phyloP scores from a whole-genome alignment of 441 rosid species.

The Erodium moschatum region DNA sequence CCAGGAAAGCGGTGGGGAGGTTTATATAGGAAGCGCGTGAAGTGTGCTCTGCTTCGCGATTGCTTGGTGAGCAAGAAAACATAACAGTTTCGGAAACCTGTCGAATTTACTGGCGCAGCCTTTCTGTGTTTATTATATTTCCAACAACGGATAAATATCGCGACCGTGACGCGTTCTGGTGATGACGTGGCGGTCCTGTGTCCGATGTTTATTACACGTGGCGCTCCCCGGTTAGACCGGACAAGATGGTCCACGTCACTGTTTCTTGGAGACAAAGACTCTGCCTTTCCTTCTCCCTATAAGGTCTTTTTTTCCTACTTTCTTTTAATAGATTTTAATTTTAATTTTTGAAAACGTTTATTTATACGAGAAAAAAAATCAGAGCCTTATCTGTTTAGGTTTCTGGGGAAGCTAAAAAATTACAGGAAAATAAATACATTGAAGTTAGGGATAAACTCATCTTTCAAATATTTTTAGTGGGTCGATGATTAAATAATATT shows the following conservation, averaged over 20 bases:
- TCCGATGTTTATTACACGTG: neutral
- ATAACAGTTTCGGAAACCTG: neutral
- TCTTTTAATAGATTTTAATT: too few relatives aligned
- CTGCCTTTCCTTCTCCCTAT: neutral
- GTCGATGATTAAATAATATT: neutral
- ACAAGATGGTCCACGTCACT: neutral
- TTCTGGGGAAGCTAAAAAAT: neutral
- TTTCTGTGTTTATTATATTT: neutral
- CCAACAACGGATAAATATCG: neutral
- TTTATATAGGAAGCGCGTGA: neutral
- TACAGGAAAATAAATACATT: neutral
- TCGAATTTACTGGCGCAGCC: neutral
- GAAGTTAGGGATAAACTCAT: too few relatives aligned
- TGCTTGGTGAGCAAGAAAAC: slow-evolving; percentile 1
- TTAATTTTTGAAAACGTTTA: too few relatives aligned
- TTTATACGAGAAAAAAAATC: neutral
- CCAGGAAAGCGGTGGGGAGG: neutral
- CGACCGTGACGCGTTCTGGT: neutral
- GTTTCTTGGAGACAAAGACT: neutral
- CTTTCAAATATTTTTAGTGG: neutral
- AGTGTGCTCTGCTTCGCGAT: too few relatives aligned
- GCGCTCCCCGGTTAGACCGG: neutral
- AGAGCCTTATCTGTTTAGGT: neutral
- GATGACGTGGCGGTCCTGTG: neutral
- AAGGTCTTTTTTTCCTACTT: neutral